Evolutionary conservation across 1,284 basidiomycete species (phyloP), one percentile per base, ranked within the genome.

Genomic region (Hypsizygus ulmarius): DNA sequence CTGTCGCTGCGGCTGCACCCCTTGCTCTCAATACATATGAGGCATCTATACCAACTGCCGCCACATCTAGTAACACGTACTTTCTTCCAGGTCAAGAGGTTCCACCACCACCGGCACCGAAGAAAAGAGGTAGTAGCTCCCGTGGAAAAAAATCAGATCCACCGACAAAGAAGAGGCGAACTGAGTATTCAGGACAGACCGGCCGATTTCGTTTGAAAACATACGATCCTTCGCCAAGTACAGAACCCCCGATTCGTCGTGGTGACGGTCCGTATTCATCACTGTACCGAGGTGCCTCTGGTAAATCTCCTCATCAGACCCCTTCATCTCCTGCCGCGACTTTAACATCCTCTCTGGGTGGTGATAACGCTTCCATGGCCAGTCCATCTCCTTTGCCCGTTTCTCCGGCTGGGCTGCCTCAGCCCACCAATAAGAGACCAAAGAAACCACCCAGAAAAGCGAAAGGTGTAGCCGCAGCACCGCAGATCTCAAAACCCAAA

Each of bases 71-170:
- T 28, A 57, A 47, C 1, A 45, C 63, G 0, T 51, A 59, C 34
- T 82, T 75, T 58, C 69, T 81, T 33, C 79, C 79, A 15, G 80
- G 80, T 5, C 79, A 81, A 3, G 70, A 41, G 11, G 41, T 74
- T n/a, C 56, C 56, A n/a, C 43, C 45, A 11, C 50, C 54, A 10
- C 53, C 51, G n/a, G 37, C 39, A 7, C 50, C 54, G 42, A 32
- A 46, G 38, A 40, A 45, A 27, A 58, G 55, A 59, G 60, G 44
- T 43, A 49, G 50, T 49, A 34, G 45, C 49, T 21, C 39, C 15
- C 25, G 34, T n/a, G 33, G 28, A 10, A 66, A 54, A 62, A 61
- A 57, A 64, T 60, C 60, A 42, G 48, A 57, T 10, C 55, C 60
- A 14, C 58, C 60, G 9, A 60, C 59, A 21, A 64, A 53, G 43